Evolutionary conservation across 1,284 basidiomycete genomes (phyloP), one percentile per base, ranked within the genome.

Genomic region (Cutaneotrichosporon arboriforme): DNA sequence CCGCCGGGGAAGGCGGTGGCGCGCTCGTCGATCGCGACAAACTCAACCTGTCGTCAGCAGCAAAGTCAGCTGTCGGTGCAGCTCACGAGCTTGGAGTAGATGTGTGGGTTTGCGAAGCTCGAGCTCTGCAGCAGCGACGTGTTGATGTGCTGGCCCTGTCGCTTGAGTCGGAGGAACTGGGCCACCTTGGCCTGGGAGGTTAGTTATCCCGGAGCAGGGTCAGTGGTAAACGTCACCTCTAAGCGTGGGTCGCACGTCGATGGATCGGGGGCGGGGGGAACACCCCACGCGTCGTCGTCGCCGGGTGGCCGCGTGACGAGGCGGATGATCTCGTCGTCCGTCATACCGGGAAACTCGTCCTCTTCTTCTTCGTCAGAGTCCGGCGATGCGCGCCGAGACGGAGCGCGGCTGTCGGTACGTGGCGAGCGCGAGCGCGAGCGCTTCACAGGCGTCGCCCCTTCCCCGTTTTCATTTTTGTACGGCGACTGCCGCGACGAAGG

Each of bases 101-200:
- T 82, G 69, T 96, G 88, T 0, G 94, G 94, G 66, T 98, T 97
- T 23, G 90, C 85, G 74, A 97, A 97, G 0, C 89, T 83, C 22
- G 89, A 85, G 60, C 87, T 90, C 8, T 84, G 81, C 83, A 93
- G 87, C 34, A 98, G 81, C 1, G 88, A 88, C 69, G 91, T 88
- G 71, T 97, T 97, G 77, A 96, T 97, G 69, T 96, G 92, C 59
- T 85, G 85, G 1, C 76, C 77, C 52, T 82, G 80, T 58, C 84
- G 77, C 71, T 90, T 94, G 52, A 91, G 81, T 5, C 77, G 69
- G 54, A 83, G 81, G 66, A 87, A 97, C 55, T 86, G 84, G 0
- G 81, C 75, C 15, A 92, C 80, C 72, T 93, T 93, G 2, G 82
- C 79, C 89, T 92, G 64, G 5, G 10, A 1, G 38, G 51, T 44